Percentiles rank a stretch among this genome's conserved stretches.
Conservation (phyloP, 805 yeast genomes). For the Suhomyces sp. region DNA sequence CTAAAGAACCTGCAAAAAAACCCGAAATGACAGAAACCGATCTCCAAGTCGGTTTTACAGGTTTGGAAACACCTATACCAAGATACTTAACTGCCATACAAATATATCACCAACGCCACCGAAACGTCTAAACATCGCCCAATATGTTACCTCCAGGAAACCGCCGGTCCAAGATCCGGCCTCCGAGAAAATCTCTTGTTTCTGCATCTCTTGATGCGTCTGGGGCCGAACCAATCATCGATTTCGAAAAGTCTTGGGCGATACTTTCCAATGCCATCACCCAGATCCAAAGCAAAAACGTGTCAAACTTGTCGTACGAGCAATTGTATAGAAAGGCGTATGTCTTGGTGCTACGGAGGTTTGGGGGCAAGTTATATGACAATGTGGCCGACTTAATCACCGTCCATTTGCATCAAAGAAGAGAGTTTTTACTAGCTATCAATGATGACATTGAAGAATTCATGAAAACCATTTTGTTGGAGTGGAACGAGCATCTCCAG, state of each 20-base stretch:
- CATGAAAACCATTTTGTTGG: slow-evolving; percentile 35
- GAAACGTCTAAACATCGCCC: too few relatives aligned
- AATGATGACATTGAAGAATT: slow-evolving; percentile 29
- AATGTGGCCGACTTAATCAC: slow-evolving; percentile 52
- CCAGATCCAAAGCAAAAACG: slow-evolving; percentile 71
- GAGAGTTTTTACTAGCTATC: slow-evolving; percentile 18
- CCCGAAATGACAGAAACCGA: too few relatives aligned
- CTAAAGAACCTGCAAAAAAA: too few relatives aligned
- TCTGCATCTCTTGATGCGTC: slow-evolving; percentile 20
- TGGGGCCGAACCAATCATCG: slow-evolving; percentile 35
- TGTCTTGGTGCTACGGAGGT: slow-evolving; percentile 67
- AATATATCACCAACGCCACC: too few relatives aligned
- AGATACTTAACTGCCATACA: too few relatives aligned
- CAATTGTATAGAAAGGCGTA: slow-evolving; percentile 79
- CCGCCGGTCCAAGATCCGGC: slow-evolving; percentile 59
- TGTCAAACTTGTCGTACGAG: slow-evolving; percentile 75
- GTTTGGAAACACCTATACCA: too few relatives aligned
- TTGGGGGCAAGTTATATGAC: slow-evolving; percentile 64
- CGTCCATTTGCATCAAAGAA: slow-evolving; percentile 39
- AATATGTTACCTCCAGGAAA: slow-evolving; percentile 28
- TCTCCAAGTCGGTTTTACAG: too few relatives aligned
- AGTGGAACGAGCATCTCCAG: slow-evolving; percentile 72
- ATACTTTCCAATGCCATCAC: slow-evolving; percentile 63
- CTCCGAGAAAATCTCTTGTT: slow-evolving; percentile 52
- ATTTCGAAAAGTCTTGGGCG: slow-evolving; percentile 68